A percentile compares a stretch with the other conserved stretches of the same genome.
These are phyloP conservation scores for Penicillium sp. DNA, from an alignment of 2,329 filamentous ascomycete genomes.

Conservation along the genomic window DNA sequence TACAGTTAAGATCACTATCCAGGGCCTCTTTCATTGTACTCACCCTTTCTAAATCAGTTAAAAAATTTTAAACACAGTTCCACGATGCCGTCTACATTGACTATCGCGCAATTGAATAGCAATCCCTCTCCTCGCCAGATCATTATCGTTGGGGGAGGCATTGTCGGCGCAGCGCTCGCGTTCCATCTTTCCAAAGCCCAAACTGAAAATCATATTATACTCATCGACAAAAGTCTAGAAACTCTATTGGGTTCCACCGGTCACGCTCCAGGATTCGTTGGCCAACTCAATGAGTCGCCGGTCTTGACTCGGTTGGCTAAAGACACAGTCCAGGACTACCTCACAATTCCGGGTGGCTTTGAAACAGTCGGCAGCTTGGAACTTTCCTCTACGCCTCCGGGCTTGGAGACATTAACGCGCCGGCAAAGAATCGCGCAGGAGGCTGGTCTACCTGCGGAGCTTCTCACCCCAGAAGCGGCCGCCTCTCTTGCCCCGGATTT, in stretches of 20 bases:
- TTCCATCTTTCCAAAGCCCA: slow-evolving; percentile 26
- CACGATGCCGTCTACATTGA: slow-evolving; percentile 2
- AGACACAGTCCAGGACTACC: slow-evolving; percentile 29
- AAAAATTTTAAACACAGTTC: neutral
- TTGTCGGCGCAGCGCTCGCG: slow-evolving; percentile 34
- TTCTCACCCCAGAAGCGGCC: slow-evolving; percentile 23
- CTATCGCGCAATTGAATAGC: slow-evolving; percentile 4
- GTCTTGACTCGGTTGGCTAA: slow-evolving; percentile 30
- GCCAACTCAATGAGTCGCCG: slow-evolving; percentile 33
- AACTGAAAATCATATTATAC: slow-evolving; percentile 12
- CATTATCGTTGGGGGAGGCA: slow-evolving; percentile 31
- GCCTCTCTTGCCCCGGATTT: slow-evolving; percentile 25
- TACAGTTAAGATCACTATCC: neutral
- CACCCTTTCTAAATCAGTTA: neutral
- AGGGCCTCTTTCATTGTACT: neutral
- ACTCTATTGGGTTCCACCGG: slow-evolving; percentile 30
- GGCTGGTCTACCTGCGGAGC: slow-evolving; percentile 23
- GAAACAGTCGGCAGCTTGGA: slow-evolving; percentile 26
- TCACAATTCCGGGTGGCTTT: slow-evolving; percentile 27
- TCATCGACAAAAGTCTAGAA: slow-evolving; percentile 28
- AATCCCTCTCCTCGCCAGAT: slow-evolving; percentile 4
- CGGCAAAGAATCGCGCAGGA: slow-evolving; percentile 18
- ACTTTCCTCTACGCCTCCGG: slow-evolving; percentile 20
- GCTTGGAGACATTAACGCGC: slow-evolving; percentile 15
- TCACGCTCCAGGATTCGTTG: slow-evolving; percentile 34